Conservation (phyloP, 2,329 filamentous ascomycete species). For the Pseudogymnoascus sp. region DNA sequence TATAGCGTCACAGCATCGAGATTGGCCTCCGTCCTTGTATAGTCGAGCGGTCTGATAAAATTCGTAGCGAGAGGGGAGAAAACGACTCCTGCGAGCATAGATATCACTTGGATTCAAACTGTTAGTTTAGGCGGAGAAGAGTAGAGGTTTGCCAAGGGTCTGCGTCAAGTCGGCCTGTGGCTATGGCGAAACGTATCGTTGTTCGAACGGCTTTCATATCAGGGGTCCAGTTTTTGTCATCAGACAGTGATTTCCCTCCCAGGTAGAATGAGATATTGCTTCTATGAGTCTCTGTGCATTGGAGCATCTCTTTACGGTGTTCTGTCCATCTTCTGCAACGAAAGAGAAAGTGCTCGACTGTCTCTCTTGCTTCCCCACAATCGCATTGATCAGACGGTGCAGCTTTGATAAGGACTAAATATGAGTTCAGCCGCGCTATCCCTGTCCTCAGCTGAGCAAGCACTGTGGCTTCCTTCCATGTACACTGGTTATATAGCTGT, state of each 20-base stretch:
- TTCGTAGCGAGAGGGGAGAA: constrained; percentile 73
- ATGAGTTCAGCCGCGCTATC: constrained; percentile 28
- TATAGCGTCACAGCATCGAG: constrained; percentile 66
- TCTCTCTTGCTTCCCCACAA: constrained; percentile 12
- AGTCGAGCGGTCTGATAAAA: constrained; percentile 63
- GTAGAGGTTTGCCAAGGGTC: neutral
- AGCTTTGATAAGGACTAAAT: constrained; percentile 17
- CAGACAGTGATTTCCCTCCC: neutral
- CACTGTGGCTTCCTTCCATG: constrained; percentile 24
- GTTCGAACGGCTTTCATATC: constrained; percentile 23
- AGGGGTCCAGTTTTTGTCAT: constrained; percentile 6
- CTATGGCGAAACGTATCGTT: constrained; percentile 25
- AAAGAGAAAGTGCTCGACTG: neutral
- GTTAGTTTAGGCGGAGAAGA: too few relatives aligned
- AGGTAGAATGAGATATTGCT: constrained; percentile 2
- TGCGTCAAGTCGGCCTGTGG: constrained; percentile 17
- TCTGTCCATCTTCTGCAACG: neutral
- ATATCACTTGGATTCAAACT: too few relatives aligned
- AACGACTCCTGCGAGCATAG: constrained; percentile 63
- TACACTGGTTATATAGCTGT: constrained; percentile 19
- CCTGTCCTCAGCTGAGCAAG: constrained; percentile 26
- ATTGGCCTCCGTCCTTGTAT: constrained; percentile 50
- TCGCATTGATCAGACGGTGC: constrained; percentile 18
- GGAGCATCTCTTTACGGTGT: neutral
- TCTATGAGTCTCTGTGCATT: neutral